phyloP scores from a whole-genome alignment of 1,139 yeast species.

The Pichia cactophila region DNA sequence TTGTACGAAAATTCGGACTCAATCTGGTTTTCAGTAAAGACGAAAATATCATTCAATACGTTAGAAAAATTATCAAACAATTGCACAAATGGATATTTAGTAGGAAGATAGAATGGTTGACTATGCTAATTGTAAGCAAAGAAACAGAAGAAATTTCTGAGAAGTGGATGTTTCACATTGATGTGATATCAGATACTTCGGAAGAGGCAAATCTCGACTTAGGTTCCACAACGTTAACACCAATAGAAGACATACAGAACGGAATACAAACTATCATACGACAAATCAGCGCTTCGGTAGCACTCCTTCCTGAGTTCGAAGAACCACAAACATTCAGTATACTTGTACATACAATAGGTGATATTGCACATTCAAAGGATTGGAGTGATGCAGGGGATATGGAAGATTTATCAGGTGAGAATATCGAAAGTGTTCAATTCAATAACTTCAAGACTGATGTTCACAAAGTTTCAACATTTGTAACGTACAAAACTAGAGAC shows the following conservation, averaged over 20 bases:
- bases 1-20: conserved; percentile 74
- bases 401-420: conserved; percentile 39
- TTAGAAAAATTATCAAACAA: conserved; percentile 63
- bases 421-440: conserved; percentile 62
- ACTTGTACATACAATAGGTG: conserved; percentile 73
- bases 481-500: conserved; percentile 45
- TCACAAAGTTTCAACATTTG: conserved; percentile 70
- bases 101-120: conserved; percentile 60
- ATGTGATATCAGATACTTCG: conserved; percentile 26
- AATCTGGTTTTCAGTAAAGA: conserved; percentile 68
- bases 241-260: conserved; percentile 45
- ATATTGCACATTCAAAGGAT: conserved; percentile 65
- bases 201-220: neutral
- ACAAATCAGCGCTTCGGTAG: conserved; percentile 82
- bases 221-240: neutral
- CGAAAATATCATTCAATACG: conserved; percentile 67
- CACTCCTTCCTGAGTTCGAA: conserved; percentile 70
- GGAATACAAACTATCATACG: conserved; percentile 83
- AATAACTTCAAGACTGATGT: conserved; percentile 60
- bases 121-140: conserved; percentile 64
- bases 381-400: conserved; percentile 56
- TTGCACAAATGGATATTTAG: conserved; percentile 75
- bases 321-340: conserved; percentile 73
- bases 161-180: conserved; percentile 78
- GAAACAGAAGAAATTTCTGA: conserved; percentile 59